Evolutionary conservation across 805 yeast species (phyloP).

Genomic region (Saturnispora gosingensis): DNA sequence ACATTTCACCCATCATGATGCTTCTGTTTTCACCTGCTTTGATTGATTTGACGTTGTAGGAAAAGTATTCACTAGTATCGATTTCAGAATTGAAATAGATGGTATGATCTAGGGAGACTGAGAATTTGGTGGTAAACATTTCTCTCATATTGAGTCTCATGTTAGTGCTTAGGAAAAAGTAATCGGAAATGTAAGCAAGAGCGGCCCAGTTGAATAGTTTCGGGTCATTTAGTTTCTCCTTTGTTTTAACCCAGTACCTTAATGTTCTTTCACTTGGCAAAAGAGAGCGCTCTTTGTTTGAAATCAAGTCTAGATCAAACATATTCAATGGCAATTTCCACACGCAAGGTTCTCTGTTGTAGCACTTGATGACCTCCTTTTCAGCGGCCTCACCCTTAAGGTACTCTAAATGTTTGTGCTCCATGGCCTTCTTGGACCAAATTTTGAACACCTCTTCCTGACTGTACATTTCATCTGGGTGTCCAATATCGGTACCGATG

Average conservation of each 20-base stretch:
- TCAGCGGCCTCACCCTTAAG: slow-evolving; percentile 16
- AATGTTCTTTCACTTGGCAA: slow-evolving; percentile 20
- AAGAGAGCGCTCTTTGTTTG: slow-evolving; percentile 13
- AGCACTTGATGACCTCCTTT: slow-evolving; percentile 18
- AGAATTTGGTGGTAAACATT: slow-evolving; percentile 37
- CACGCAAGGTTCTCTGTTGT: slow-evolving; percentile 26
- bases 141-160: slow-evolving; percentile 42
- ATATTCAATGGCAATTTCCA: slow-evolving; percentile 27
- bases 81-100: slow-evolving; percentile 54
- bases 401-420: slow-evolving; percentile 18
- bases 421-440: slow-evolving; percentile 21
- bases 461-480: slow-evolving; percentile 22
- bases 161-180: slow-evolving; percentile 42
- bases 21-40: slow-evolving; percentile 45
- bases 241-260: slow-evolving; percentile 27
- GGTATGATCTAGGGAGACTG: slow-evolving; percentile 58
- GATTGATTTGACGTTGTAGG: slow-evolving; percentile 38
- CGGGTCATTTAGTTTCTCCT: slow-evolving; percentile 18
- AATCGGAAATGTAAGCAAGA: slow-evolving; percentile 50
- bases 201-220: slow-evolving; percentile 43
- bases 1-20: slow-evolving; percentile 51
- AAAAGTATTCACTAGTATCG: slow-evolving; percentile 36
- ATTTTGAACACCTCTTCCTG: slow-evolving; percentile 22
- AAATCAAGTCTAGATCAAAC: slow-evolving; percentile 24
- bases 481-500: slow-evolving; percentile 22